Percentiles rank a stretch among this genome's conserved stretches.
These are phyloP conservation scores for Clarireedia sp. DNA, from an alignment of 2,329 filamentous ascomycete genomes.

Conservation along the genomic window DNA sequence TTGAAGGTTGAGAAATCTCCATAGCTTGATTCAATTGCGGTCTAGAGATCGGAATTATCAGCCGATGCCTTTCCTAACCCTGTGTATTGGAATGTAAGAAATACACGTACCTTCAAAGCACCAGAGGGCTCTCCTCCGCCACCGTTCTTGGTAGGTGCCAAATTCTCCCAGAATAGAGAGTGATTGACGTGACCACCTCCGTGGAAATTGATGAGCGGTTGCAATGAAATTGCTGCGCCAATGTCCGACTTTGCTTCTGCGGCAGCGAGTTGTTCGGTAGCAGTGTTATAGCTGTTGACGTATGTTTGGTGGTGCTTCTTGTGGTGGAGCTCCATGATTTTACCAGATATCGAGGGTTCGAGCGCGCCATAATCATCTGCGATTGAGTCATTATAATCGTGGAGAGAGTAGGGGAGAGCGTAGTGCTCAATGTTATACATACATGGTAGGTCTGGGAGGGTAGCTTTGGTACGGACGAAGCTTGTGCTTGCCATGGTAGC, in stretches of 20 bases:
- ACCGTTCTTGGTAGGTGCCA: constrained; percentile 58
- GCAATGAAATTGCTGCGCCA: constrained; percentile 43
- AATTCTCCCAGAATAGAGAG: constrained; percentile 61
- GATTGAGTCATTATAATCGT: background rate
- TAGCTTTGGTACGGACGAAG: constrained; percentile 82
- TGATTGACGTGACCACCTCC: constrained; percentile 62
- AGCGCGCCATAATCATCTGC: constrained; percentile 94
- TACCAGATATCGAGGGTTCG: constrained; percentile 72
- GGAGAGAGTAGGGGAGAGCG: background rate
- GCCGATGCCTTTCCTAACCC: background rate
- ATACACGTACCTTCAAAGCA: constrained; percentile 33
- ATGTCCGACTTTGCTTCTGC: constrained; percentile 47
- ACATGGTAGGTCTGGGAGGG: constrained; percentile 82
- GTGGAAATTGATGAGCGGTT: constrained; percentile 57
- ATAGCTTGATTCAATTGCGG: constrained; percentile 34
- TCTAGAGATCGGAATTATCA: constrained; percentile 13
- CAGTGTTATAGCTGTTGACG: constrained; percentile 79
- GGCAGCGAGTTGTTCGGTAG: constrained; percentile 60
- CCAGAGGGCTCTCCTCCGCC: constrained; percentile 51
- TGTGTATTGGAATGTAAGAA: background rate
- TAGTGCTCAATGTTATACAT: constrained; percentile 26
- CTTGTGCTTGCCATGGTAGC: constrained; percentile 62
- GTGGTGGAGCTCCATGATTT: constrained; percentile 97
- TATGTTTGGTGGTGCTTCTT: constrained; percentile 92
- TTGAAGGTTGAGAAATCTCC: constrained; percentile 46